Evolutionary conservation across 345 rosid genomes (phyloP).

Genomic region (Citrus glauca): DNA sequence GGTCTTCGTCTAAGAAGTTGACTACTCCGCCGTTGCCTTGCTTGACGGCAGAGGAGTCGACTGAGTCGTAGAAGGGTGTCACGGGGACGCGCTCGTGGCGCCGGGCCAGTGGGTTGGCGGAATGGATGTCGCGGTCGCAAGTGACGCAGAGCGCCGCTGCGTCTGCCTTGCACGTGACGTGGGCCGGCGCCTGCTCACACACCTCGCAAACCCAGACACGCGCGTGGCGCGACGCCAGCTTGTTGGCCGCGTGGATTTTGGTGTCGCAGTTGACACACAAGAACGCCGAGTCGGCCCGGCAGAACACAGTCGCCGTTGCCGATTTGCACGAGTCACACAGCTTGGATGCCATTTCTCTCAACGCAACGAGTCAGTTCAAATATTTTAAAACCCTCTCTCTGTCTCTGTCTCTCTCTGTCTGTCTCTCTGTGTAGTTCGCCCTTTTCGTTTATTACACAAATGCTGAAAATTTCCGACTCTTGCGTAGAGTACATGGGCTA

Average conservation of each 20-base stretch:
- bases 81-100: constrained; percentile 91
- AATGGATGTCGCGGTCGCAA: constrained; percentile 97
- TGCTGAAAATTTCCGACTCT: background rate
- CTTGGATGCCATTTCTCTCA: constrained; percentile 65
- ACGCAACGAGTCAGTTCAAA: background rate
- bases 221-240: constrained; percentile 92
- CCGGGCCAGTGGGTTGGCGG: constrained; percentile 87
- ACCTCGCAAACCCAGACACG: constrained; percentile 92
- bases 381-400: background rate
- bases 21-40: constrained; percentile 18
- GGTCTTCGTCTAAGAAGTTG: constrained; percentile 44
- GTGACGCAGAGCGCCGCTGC: constrained; percentile 96
- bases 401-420: background rate
- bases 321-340: constrained; percentile 94
- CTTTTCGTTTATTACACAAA: too few relatives aligned
- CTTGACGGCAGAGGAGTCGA: constrained; percentile 33
- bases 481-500: constrained; percentile 8
- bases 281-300: constrained; percentile 92
- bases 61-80: constrained; percentile 68
- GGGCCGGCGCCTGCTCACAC: constrained; percentile 98
- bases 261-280: constrained; percentile 82
- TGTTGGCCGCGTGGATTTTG: constrained; percentile 86
- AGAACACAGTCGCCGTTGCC: constrained; percentile 77
- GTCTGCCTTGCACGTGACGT: constrained; percentile 96
- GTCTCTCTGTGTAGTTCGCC: too few relatives aligned